Base-by-base conservation (phyloP, 2,329 filamentous ascomycete species). In the Cryphonectria carpinicola region DNA sequence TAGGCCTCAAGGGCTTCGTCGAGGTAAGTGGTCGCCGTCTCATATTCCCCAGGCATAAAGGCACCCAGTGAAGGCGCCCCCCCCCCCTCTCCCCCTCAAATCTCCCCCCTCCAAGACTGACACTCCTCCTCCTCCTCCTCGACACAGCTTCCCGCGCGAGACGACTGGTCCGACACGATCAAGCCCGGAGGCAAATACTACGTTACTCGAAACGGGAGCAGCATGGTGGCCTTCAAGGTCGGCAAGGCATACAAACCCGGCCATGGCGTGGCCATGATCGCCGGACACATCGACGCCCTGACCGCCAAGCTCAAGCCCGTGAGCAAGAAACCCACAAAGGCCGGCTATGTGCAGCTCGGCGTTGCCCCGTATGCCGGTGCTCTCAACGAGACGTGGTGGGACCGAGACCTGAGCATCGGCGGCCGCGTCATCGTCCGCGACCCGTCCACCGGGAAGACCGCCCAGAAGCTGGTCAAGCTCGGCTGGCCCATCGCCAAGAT, bases 371-470 rank as follows among this genome's bases (percentile, higher is more conserved):
- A 98, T 79, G 95, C 94, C 13, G 95, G 96, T 66, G 94, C 86
- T 1, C 83, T 98, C 73, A 96, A 95, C 79, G 85, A 86, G 73
- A 98, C 96, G 0, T 98, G 96, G 96, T 98, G 95, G 95, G 96
- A 98, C 80, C 89, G 96, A 52, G 96, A 99, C 80, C 87, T 99
- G 66, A 91, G 93, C 74, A 92, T 98, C 76, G 96, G 94, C 74
- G 96, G 96, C 54, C 87, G 94, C 61, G 95, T 98, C 4, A 85
- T 98, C 65, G 90, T 98, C 62, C 92, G 90, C 74, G 91, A 97
- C 75, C 79, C 86, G 5, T 82, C 84, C 64, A 88, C 89, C 2
- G 92, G 92, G 75, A 97, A 95, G 86, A 93, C 97, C 49, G 85
- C 87, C 32, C 90, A 88, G 41, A 93, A 91, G 83, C 86, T 98